phyloP scores from a whole-genome alignment of 2,329 filamentous ascomycete species.

The Colletotrichum lupini region DNA sequence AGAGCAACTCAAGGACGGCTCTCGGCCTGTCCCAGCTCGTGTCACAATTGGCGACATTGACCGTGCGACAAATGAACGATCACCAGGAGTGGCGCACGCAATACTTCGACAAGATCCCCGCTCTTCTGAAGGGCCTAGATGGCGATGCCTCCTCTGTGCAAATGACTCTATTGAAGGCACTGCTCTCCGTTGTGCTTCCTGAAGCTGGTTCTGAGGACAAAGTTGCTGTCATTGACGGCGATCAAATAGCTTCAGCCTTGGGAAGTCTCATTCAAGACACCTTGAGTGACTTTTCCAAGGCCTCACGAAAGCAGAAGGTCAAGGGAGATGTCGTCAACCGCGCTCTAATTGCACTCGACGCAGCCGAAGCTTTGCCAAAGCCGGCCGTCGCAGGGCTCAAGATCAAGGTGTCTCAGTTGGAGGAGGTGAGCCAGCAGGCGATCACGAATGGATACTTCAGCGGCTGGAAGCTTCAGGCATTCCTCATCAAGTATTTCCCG shows the following conservation, averaged over 20 bases:
- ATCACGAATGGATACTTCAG: constrained; percentile 49
- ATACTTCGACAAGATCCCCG: constrained; percentile 49
- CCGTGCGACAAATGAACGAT: constrained; percentile 56
- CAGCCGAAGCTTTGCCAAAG: constrained; percentile 42
- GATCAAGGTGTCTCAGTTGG: constrained; percentile 47
- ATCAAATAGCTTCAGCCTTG: neutral
- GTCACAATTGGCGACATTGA: constrained; percentile 39
- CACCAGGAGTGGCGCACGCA: constrained; percentile 54
- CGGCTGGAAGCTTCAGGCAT: constrained; percentile 59
- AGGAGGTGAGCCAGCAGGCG: constrained; percentile 46
- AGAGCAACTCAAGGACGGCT: constrained; percentile 10
- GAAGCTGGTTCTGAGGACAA: constrained; percentile 40
- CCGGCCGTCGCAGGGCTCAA: constrained; percentile 45
- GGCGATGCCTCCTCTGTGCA: constrained; percentile 42
- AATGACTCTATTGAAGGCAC: constrained; percentile 49
- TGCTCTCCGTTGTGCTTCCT: constrained; percentile 43
- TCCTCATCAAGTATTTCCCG: constrained; percentile 52
- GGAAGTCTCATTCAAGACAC: constrained; percentile 13
- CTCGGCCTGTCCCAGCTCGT: constrained; percentile 23
- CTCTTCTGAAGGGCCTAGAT: constrained; percentile 37
- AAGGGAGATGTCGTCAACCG: constrained; percentile 15
- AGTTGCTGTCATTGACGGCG: neutral
- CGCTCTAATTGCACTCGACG: constrained; percentile 34
- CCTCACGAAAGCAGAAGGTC: constrained; percentile 26
- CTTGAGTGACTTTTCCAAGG: constrained; percentile 22